Evolutionary conservation across 2,329 filamentous ascomycete species (phyloP).

Genomic region (Hymenoscyphus scutula): DNA sequence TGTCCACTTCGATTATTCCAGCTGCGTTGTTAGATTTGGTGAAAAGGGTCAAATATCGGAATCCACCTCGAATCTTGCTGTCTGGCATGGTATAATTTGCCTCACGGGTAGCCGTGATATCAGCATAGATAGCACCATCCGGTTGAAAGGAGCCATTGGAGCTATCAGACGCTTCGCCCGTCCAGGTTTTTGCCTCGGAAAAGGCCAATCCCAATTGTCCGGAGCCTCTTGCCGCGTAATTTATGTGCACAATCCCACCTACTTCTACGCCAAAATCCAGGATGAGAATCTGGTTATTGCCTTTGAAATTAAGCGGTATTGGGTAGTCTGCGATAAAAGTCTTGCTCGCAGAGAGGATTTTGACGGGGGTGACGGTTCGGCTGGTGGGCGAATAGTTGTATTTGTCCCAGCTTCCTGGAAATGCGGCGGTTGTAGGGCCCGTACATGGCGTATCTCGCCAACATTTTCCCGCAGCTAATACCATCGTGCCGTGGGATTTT

Average conservation of each 20-base stretch:
- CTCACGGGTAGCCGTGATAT: conserved; percentile 37
- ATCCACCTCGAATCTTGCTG: conserved; percentile 48
- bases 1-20: conserved; percentile 26
- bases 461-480: conserved; percentile 39
- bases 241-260: conserved; percentile 53
- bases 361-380: conserved; percentile 47
- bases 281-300: conserved; percentile 51
- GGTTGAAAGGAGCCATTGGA: conserved; percentile 47
- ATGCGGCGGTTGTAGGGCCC: conserved; percentile 48
- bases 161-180: conserved; percentile 45
- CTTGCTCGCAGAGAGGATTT: conserved; percentile 32
- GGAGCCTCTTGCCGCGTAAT: conserved; percentile 44
- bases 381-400: conserved; percentile 56
- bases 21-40: conserved; percentile 37
- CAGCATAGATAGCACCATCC: conserved; percentile 48
- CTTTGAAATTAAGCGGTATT: conserved; percentile 16
- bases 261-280: conserved; percentile 60
- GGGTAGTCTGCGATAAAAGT: conserved; percentile 38
- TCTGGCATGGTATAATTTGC: conserved; percentile 45
- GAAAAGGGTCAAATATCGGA: conserved; percentile 51
- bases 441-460: conserved; percentile 56
- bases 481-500: conserved; percentile 1
- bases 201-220: conserved; percentile 46
- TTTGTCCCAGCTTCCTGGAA: conserved; percentile 56
- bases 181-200: conserved; percentile 45